phyloP scores from a whole-genome alignment of 495 filamentous ascomycete genomes.

The Stereocaulon alpinum region DNA sequence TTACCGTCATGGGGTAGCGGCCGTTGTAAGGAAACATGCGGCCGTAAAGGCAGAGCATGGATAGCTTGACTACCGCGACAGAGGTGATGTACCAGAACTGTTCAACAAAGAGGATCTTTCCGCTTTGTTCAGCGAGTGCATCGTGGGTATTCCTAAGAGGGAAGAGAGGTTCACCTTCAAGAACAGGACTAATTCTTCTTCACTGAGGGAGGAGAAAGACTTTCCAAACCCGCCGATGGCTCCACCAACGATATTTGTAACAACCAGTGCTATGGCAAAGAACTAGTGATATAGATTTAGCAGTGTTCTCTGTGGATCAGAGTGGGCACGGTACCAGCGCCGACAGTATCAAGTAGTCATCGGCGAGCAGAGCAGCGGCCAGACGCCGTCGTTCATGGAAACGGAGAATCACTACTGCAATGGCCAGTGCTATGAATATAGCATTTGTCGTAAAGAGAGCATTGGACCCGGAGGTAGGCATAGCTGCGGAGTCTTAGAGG shows the following conservation, averaged over 20 bases:
- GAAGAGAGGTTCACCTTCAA: conserved; percentile 4
- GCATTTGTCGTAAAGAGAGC: conserved; percentile 5
- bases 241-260: conserved; percentile 10
- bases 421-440: not conserved
- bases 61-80: conserved; percentile 24
- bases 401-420: not conserved
- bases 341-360: conserved; percentile 8
- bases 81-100: conserved; percentile 16
- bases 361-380: not conserved
- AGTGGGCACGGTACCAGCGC: not conserved
- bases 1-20: not conserved
- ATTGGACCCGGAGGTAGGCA: conserved; percentile 3
- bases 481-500: not conserved
- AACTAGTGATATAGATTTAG: not conserved
- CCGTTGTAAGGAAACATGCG: conserved; percentile 3
- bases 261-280: conserved; percentile 1
- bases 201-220: conserved; percentile 3
- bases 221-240: conserved; percentile 8
- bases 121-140: not conserved
- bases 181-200: conserved; percentile 1
- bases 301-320: not conserved
- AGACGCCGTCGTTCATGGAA: not conserved
- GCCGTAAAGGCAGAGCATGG: conserved; percentile 18
- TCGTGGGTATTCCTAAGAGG: not conserved
- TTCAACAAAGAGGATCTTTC: conserved; percentile 10